These are phyloP conservation scores for Pyrenophora tritici-repentis DNA, from an alignment of 2,329 filamentous ascomycete species.

Conservation along the genomic window DNA sequence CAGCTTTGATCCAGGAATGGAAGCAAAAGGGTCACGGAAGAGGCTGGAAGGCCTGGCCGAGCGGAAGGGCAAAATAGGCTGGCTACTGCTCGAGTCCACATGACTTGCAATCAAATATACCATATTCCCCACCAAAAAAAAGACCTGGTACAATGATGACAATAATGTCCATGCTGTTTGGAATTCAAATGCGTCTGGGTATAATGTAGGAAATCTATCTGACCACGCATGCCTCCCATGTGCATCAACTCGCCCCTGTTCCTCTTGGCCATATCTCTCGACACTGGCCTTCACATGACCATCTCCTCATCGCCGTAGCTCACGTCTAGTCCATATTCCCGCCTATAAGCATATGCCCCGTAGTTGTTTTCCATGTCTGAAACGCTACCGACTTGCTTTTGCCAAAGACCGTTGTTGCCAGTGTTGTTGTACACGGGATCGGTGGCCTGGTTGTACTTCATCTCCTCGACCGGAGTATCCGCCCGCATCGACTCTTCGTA, in stretches of 20 bases:
- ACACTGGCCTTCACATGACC: constrained; percentile 42
- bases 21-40: constrained; percentile 76
- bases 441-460: constrained; percentile 61
- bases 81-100: not conserved
- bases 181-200: constrained; percentile 5
- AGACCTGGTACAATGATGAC: not conserved
- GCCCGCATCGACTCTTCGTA: constrained; percentile 59
- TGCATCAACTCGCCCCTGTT: not conserved
- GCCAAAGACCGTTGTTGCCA: constrained; percentile 50
- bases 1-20: constrained; percentile 87
- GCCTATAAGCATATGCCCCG: constrained; percentile 62
- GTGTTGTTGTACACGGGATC: constrained; percentile 69
- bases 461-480: constrained; percentile 35
- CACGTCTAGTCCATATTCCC: constrained; percentile 54
- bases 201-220: constrained; percentile 2
- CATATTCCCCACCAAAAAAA: not conserved
- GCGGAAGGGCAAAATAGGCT: constrained; percentile 33
- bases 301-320: constrained; percentile 47
- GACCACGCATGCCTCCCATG: not conserved
- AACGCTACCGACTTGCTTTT: constrained; percentile 52
- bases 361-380: constrained; percentile 70
- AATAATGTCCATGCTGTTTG: not conserved
- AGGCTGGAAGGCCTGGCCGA: constrained; percentile 77
- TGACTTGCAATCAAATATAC: not conserved
- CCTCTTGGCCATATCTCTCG: not conserved